Evolutionary conservation across 2,329 filamentous ascomycete genomes (phyloP).

Genomic region (Aspergillus amoenus): DNA sequence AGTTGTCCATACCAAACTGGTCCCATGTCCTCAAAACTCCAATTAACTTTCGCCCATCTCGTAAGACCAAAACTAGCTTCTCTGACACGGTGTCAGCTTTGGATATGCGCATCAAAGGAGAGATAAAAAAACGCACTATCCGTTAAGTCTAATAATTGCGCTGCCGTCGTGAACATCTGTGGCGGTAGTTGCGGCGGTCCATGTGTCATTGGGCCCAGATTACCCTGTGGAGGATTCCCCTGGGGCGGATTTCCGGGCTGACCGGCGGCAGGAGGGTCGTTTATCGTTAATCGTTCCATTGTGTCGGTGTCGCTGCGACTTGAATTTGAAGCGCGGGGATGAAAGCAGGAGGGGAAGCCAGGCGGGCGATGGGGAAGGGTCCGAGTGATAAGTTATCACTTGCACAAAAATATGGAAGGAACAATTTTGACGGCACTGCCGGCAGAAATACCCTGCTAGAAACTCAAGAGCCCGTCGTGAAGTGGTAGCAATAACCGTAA

Average conservation of each 20-base stretch:
- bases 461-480: neutral
- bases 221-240: constrained; percentile 24
- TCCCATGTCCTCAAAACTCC: constrained; percentile 95
- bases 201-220: constrained; percentile 31
- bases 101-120: neutral
- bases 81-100: constrained; percentile 56
- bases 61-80: constrained; percentile 87
- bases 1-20: constrained; percentile 76
- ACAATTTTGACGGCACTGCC: neutral
- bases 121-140: constrained; percentile 69
- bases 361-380: neutral
- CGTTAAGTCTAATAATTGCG: constrained; percentile 90
- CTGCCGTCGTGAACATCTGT: constrained; percentile 98
- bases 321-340: constrained; percentile 9
- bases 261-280: constrained; percentile 30
- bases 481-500: neutral
- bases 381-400: neutral
- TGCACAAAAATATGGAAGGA: neutral
- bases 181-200: constrained; percentile 57
- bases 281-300: constrained; percentile 40
- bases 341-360: neutral
- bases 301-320: constrained; percentile 15
- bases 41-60: constrained; percentile 91
- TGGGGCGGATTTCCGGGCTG: constrained; percentile 30
- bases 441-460: neutral